A percentile compares a stretch with the other conserved stretches of the same genome.
phyloP scores from a whole-genome alignment of 2,329 filamentous ascomycete species.

The Harringtonia aguacate region DNA sequence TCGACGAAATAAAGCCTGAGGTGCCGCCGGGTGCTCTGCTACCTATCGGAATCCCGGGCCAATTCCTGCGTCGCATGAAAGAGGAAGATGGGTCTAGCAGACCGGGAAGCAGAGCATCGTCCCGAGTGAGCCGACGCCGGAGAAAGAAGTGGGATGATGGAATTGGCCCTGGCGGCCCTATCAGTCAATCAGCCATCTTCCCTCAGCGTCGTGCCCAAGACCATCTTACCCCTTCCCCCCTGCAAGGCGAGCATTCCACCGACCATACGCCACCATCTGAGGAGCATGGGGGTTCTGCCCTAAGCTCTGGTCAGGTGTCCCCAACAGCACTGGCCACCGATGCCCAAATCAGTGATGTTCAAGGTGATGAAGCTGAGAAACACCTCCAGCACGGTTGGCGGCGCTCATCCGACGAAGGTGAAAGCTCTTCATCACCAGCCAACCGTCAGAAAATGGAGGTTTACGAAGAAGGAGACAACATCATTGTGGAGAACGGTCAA shows the following conservation, averaged over 20 bases:
- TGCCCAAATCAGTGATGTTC: not conserved
- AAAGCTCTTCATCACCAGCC: slow-evolving; percentile 7
- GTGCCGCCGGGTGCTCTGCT: slow-evolving; percentile 62
- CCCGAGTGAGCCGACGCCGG: slow-evolving; percentile 48
- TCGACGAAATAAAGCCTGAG: slow-evolving; percentile 49
- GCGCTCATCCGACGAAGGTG: slow-evolving; percentile 7
- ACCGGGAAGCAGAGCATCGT: slow-evolving; percentile 47
- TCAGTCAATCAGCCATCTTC: slow-evolving; percentile 81
- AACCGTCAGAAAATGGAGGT: slow-evolving; percentile 43
- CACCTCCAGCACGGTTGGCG: not conserved
- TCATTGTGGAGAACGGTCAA: slow-evolving; percentile 75
- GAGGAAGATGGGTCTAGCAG: slow-evolving; percentile 56
- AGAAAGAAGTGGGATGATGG: slow-evolving; percentile 60
- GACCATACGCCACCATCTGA: slow-evolving; percentile 12
- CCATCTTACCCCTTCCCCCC: not conserved
- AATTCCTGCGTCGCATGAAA: slow-evolving; percentile 72
- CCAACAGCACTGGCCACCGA: not conserved
- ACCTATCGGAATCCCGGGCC: slow-evolving; percentile 59
- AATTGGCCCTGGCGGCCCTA: slow-evolving; percentile 74
- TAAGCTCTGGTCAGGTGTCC: slow-evolving; percentile 5
- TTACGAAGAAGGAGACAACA: slow-evolving; percentile 69
- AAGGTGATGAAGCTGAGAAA: not conserved
- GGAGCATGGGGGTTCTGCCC: slow-evolving; percentile 12
- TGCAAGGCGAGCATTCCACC: slow-evolving; percentile 6
- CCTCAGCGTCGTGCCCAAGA: slow-evolving; percentile 38